A percentile compares a stretch with the other conserved stretches of the same genome.
Evolutionary conservation across 2,329 filamentous ascomycete genomes (phyloP).

Genomic region (Ophiosphaerella narmari): DNA sequence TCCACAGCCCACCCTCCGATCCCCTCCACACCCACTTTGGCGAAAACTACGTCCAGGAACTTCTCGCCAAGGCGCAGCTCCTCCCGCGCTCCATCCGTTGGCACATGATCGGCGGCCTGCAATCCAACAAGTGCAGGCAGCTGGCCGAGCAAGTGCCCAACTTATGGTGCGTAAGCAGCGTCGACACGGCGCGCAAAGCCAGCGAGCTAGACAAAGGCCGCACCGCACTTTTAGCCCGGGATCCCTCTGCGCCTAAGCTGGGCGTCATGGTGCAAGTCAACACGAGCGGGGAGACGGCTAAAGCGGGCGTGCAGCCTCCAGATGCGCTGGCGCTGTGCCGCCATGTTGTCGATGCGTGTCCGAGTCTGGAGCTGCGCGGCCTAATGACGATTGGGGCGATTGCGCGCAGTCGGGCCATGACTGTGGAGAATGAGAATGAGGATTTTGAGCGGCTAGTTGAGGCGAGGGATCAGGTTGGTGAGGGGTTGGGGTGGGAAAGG

Average conservation of each 20-base stretch:
- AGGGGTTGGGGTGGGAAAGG: slow-evolving; percentile 61
- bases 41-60: slow-evolving; percentile 87
- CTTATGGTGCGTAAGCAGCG: slow-evolving; percentile 87
- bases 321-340: slow-evolving; percentile 68
- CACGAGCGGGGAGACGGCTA: slow-evolving; percentile 84
- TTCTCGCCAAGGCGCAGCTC: slow-evolving; percentile 80
- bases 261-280: slow-evolving; percentile 92
- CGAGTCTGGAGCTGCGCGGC: slow-evolving; percentile 74
- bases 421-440: slow-evolving; percentile 81
- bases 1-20: slow-evolving; percentile 62
- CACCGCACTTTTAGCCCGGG: slow-evolving; percentile 56
- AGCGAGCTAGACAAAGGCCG: slow-evolving; percentile 78
- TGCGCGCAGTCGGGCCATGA: slow-evolving; percentile 74
- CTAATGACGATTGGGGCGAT: slow-evolving; percentile 98
- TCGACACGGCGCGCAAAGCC: slow-evolving; percentile 88
- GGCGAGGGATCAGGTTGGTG: slow-evolving; percentile 71
- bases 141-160: slow-evolving; percentile 83
- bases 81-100: slow-evolving; percentile 79
- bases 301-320: slow-evolving; percentile 78
- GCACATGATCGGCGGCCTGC: slow-evolving; percentile 96
- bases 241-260: slow-evolving; percentile 52
- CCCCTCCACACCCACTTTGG: slow-evolving; percentile 76
- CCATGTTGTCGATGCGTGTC: slow-evolving; percentile 71
- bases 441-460: slow-evolving; percentile 76
- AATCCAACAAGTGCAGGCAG: slow-evolving; percentile 90